Evolutionary conservation across 352 stramenopile genomes (phyloP), one percentile per base, ranked within the genome.

Genomic region (Aphanomyces stellatus): DNA sequence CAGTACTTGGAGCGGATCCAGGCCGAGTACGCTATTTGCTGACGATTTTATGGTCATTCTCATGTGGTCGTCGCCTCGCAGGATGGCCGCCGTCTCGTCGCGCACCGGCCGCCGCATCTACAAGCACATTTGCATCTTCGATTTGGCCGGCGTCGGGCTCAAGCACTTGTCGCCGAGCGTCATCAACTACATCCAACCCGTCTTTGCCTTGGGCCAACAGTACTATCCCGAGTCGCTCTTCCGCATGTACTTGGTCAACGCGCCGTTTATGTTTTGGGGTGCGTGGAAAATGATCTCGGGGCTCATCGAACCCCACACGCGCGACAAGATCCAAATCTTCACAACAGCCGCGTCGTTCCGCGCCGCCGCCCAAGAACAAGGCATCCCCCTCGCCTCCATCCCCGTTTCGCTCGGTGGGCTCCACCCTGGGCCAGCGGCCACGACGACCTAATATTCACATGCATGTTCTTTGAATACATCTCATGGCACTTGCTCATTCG

Each of bases 1-100:
- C 82, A 90, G 72, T 85, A 87, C 62, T 90, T 90, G 80, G 85
- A 93, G 68, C 81, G 79, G 15, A 80, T 91, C 51, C 81, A 90
- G 67, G 87, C 78, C 81, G 80, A 92, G 69, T 90, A 90, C 35
- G 35, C 24, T 34, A 6, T 28, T 28, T 37, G 24, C 76, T 88
- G 40, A 22, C 30, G 17, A 7, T 37, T 24, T 30, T 1, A 17
- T 33, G 49, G 8, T n/a, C 5, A 34, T 57, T 7, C 25, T 57
- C 22, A 22, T 57, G 2, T 43, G 17, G 8, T 15, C 17, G 46
- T 5, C 3, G 19, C 24, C 19, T 17, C 27, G 31, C 17, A 60
- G 31, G 41, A 65, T 62, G 66, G 71, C 62, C 4, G 81, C 80
- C 24, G 79, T 89, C 60, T 90, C 81, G 5, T 80, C 77, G 62